Conservation (phyloP, 2,329 filamentous ascomycete genomes). For the Epichloe sibirici region DNA sequence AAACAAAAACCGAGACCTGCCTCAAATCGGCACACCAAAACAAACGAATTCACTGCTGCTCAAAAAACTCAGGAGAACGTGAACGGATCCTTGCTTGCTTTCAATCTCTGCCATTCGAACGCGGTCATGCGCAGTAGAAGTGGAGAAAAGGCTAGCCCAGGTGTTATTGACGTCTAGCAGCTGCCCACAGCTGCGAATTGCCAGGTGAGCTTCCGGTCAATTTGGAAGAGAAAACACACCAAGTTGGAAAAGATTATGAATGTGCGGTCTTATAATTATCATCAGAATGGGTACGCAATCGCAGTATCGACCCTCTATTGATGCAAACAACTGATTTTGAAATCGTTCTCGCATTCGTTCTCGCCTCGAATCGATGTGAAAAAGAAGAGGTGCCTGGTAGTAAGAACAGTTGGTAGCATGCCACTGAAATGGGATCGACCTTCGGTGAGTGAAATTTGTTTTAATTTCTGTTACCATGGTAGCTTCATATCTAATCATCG, state of each 20-base stretch:
- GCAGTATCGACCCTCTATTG: too few relatives aligned
- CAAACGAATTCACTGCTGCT: not conserved
- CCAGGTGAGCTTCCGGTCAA: not conserved
- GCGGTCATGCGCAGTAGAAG: not conserved
- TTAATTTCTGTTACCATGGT: slow-evolving; percentile 3
- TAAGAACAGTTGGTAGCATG: not conserved
- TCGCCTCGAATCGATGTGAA: not conserved
- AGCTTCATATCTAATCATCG: slow-evolving; percentile 2
- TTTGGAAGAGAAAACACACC: not conserved
- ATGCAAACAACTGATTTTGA: too few relatives aligned
- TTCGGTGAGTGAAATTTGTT: not conserved
- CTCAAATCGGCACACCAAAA: not conserved
- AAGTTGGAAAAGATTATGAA: too few relatives aligned
- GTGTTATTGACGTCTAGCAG: not conserved
- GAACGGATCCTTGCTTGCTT: not conserved
- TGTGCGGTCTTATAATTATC: not conserved
- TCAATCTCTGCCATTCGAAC: not conserved
- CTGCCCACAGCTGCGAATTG: not conserved
- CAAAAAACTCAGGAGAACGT: not conserved
- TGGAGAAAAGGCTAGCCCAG: not conserved
- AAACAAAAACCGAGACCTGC: not conserved
- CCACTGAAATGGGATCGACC: not conserved
- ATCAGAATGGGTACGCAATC: not conserved
- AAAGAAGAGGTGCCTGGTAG: not conserved
- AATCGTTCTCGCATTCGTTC: too few relatives aligned